A percentile compares a stretch with the other conserved stretches of the same genome.
Conservation (phyloP, 768 basidiomycete species). For the Lactifluus echinatus region DNA sequence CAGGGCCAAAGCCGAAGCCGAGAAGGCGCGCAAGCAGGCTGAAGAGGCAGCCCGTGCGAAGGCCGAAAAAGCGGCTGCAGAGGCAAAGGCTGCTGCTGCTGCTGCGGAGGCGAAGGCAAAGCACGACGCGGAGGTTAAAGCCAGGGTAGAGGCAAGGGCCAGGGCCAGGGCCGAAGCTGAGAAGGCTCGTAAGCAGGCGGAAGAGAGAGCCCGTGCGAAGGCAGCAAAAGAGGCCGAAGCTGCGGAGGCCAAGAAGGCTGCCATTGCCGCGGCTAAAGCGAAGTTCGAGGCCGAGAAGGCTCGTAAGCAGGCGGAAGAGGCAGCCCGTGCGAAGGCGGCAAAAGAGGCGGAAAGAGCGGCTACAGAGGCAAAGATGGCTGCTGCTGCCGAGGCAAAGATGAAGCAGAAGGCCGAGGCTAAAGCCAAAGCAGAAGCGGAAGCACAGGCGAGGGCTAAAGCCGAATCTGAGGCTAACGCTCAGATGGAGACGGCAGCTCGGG, state of each 20-base stretch:
- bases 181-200: not conserved
- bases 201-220: not conserved
- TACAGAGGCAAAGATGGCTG: not conserved
- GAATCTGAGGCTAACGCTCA: not conserved
- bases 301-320: not conserved
- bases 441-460: not conserved
- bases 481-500: not conserved
- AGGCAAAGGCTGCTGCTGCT: no score
- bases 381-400: not conserved
- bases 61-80: not conserved
- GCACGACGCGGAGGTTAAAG: no score
- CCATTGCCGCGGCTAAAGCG: not conserved
- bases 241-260: no score
- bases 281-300: not conserved
- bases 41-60: not conserved
- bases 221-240: not conserved
- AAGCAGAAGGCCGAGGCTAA: not conserved
- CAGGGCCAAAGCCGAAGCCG: no score
- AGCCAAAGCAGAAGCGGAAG: not conserved
- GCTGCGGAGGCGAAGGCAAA: not conserved
- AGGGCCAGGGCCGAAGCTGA: no score
- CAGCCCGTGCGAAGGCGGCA: not conserved
- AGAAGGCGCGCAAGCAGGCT: not conserved
- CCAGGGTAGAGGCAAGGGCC: no score
- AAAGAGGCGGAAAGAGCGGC: not conserved